Evolutionary conservation across 2,329 filamentous ascomycete genomes (phyloP).

Genomic region (Aspergillus sp.): DNA sequence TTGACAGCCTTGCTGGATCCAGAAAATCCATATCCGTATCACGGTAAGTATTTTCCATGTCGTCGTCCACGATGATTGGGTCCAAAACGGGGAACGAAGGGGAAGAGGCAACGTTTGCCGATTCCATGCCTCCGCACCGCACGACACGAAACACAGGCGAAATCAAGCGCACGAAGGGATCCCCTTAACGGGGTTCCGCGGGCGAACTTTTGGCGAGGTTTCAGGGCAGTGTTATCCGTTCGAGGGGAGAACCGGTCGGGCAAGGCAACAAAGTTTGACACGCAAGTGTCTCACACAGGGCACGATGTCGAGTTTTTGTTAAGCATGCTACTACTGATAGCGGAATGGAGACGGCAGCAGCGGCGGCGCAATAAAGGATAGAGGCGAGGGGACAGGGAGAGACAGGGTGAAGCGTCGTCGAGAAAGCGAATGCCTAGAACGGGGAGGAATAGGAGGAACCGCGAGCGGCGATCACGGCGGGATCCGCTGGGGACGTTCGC

Average conservation of each 20-base stretch:
- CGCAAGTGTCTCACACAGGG: not conserved
- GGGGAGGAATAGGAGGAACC: not conserved
- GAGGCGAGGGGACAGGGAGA: not conserved
- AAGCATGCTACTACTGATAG: not conserved
- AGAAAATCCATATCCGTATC: slow-evolving; percentile 37
- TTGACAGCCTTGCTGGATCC: slow-evolving; percentile 28
- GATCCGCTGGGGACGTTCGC: too few species aligned
- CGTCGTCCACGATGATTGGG: slow-evolving; percentile 34
- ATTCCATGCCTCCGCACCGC: slow-evolving; percentile 26
- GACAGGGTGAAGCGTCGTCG: not conserved
- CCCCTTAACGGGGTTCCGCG: not conserved
- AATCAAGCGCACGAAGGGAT: not conserved
- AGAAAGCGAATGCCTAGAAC: slow-evolving; percentile 1
- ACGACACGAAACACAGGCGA: slow-evolving; percentile 2
- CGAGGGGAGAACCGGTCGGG: not conserved
- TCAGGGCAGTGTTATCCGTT: not conserved
- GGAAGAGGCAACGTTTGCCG: slow-evolving; percentile 24
- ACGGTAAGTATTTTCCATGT: slow-evolving; percentile 33
- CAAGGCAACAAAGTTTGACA: slow-evolving; percentile 1
- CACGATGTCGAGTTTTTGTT: slow-evolving; percentile 1
- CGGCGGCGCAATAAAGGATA: too few species aligned
- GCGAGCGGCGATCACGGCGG: not conserved
- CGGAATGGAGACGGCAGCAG: too few species aligned
- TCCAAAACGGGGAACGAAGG: slow-evolving; percentile 30
- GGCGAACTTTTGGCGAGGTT: not conserved